Conservation (phyloP, 345 rosid genomes). For the Dipteronia sinensis region DNA sequence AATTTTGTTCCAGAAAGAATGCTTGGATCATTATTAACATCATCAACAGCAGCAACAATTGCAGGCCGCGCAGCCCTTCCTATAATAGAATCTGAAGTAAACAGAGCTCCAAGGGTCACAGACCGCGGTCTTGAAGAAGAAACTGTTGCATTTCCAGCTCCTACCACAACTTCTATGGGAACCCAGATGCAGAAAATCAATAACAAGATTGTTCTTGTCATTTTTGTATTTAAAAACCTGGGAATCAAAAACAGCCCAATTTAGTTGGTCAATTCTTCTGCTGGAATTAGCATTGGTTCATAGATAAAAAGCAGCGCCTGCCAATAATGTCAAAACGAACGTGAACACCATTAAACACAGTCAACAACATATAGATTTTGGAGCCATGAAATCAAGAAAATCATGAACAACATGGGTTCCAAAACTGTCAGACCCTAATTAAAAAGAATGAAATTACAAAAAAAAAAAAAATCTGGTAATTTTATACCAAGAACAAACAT, state of each 20-base stretch:
- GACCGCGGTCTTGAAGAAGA: constrained; percentile 46
- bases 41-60: constrained; percentile 62
- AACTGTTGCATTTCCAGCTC: constrained; percentile 41
- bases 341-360: constrained; percentile 22
- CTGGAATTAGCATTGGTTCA: constrained; percentile 23
- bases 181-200: constrained; percentile 42
- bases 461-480: background rate
- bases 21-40: constrained; percentile 63
- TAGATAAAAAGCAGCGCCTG: constrained; percentile 15
- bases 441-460: background rate
- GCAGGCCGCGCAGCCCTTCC: constrained; percentile 75
- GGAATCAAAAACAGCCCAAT: constrained; percentile 39
- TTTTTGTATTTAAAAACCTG: constrained; percentile 10
- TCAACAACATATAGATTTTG: background rate
- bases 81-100: constrained; percentile 70
- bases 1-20: constrained; percentile 56
- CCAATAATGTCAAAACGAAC: constrained; percentile 12
- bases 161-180: constrained; percentile 36
- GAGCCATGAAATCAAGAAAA: constrained; percentile 1
- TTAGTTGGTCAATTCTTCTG: constrained; percentile 22
- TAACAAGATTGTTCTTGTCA: constrained; percentile 30
- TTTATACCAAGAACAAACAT: background rate
- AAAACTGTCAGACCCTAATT: background rate
- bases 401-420: constrained; percentile 1
- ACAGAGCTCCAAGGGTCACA: constrained; percentile 67